A percentile compares a stretch with the other conserved stretches of the same genome.
Conservation (phyloP, 345 rosid genomes). For the Eucalyptus erythrocorys region DNA sequence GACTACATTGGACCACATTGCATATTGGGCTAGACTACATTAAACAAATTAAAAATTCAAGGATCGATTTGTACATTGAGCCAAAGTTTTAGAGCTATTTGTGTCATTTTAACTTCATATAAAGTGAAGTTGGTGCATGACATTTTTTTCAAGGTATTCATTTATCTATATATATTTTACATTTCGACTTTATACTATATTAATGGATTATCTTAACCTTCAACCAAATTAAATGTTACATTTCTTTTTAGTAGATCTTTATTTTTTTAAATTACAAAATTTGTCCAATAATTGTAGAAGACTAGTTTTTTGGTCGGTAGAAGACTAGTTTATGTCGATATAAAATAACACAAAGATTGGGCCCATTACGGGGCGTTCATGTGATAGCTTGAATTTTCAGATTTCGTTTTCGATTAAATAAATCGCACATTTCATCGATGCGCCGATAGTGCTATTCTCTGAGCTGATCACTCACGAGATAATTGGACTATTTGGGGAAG, state of each 20-base stretch:
- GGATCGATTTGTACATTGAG: too few species aligned
- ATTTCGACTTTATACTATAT: neutral
- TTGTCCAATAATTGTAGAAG: neutral
- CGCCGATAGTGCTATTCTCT: too few species aligned
- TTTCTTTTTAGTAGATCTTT: neutral
- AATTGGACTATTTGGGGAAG: too few species aligned
- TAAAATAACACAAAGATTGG: neutral
- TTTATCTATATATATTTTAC: neutral
- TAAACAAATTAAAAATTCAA: neutral
- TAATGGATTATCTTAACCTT: neutral
- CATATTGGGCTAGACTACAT: rapidly evolving
- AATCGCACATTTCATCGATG: too few species aligned
- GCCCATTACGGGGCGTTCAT: neutral
- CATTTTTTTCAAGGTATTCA: neutral
- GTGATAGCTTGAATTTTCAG: too few species aligned
- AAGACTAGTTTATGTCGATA: neutral
- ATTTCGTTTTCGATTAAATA: too few species aligned
- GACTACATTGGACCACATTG: too few species aligned
- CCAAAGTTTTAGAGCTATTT: neutral
- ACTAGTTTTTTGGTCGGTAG: neutral
- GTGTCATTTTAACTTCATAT: neutral
- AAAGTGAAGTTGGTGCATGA: neutral
- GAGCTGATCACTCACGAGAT: too few species aligned
- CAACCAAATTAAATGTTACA: neutral
- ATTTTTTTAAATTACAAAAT: neutral